Evolutionary conservation across 108 stramenopile species (phyloP).

Genomic region (Conticribra guillardii): DNA sequence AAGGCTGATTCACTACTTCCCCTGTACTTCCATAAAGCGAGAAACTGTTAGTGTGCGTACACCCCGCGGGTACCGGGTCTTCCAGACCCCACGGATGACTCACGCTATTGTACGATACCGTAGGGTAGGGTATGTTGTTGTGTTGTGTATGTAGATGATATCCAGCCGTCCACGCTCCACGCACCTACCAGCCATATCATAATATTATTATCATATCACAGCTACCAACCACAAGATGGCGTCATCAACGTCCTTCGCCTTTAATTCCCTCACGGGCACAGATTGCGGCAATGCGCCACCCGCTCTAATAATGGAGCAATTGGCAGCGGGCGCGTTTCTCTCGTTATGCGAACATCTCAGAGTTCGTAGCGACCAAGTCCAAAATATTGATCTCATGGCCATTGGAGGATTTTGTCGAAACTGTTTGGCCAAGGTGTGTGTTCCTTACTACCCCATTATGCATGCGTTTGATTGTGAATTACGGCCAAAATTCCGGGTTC

Average conservation of each 20-base stretch:
- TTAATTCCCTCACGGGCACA: conserved; percentile 5
- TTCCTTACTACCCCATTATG: neutral
- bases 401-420: conserved; percentile 69
- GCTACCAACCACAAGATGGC: neutral
- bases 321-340: conserved; percentile 83
- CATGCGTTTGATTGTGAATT: neutral
- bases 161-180: no score
- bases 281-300: conserved; percentile 12
- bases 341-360: conserved; percentile 67
- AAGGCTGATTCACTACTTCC: no score
- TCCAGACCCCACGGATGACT: no score
- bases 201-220: conserved; percentile 2
- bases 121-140: no score
- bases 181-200: no score
- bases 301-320: conserved; percentile 39
- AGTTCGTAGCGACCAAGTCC: conserved; percentile 73
- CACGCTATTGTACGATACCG: no score
- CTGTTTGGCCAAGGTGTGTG: conserved; percentile 61
- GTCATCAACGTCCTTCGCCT: conserved; percentile 10
- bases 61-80: no score
- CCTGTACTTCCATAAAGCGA: no score
- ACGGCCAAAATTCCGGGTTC: no score
- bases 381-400: conserved; percentile 80
- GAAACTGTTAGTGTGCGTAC: no score
- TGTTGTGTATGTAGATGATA: no score